A percentile compares a stretch with the other conserved stretches of the same genome.
phyloP scores from a whole-genome alignment of 2,329 filamentous ascomycete genomes.

The Pseudocercospora musae region DNA sequence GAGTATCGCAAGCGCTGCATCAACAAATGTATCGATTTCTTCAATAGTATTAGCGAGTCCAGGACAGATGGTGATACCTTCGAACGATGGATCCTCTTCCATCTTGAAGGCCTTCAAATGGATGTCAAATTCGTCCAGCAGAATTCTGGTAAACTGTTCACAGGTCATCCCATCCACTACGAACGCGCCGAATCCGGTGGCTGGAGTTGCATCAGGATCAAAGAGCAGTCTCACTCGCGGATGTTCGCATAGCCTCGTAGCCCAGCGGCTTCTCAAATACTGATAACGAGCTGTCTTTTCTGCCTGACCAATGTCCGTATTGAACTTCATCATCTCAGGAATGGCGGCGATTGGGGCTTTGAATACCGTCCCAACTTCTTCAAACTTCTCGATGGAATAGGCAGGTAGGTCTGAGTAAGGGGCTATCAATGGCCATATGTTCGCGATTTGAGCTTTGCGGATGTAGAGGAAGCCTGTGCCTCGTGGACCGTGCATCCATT shows the following conservation, averaged over 20 bases:
- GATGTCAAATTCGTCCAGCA: neutral
- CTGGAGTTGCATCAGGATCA: neutral
- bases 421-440: neutral
- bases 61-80: neutral
- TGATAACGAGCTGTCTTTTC: neutral
- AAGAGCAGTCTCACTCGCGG: neutral
- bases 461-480: neutral
- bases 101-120: neutral
- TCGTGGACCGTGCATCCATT: neutral
- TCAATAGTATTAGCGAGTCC: neutral
- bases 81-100: neutral
- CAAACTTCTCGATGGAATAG: neutral
- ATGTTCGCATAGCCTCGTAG: neutral
- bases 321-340: neutral
- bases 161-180: neutral
- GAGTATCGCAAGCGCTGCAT: neutral
- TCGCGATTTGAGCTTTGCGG: neutral
- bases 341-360: neutral
- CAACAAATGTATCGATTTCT: neutral
- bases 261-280: neutral
- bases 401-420: neutral
- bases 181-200: neutral
- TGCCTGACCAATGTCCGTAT: neutral
- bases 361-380: neutral
- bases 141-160: neutral